Base-by-base conservation (phyloP, 225 moss, liverwort and hornwort genomes). In the Sphagnum tenellum region DNA sequence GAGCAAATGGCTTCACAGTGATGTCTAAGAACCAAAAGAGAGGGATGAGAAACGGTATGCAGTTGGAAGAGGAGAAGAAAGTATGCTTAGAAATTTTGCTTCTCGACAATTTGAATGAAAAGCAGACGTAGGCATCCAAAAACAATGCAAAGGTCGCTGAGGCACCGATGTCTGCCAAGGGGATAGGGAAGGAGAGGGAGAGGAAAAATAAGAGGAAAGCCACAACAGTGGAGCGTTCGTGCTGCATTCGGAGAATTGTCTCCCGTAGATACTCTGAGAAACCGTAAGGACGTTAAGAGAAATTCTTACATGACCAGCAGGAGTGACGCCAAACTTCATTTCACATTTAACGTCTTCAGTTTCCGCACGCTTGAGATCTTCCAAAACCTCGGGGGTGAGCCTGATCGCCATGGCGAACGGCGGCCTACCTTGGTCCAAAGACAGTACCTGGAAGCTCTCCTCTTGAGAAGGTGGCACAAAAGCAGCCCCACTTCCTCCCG, bases 361-460 rank as follows among this genome's bases (percentile, higher is more conserved):
- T 49, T 93, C 83, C 6, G 76, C 89, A 62, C 87, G 81, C 81
- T 90, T 93, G 54, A 98, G 72, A 56, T 84, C 88, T 66, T 78
- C 83, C 4, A 95, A 76, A 65, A 95, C 80, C 67, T 86, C 89
- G 2, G 94, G 91, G 51, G 94, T 88, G 47, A 95, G 79, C 12
- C 94, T 89, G 79, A 95, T 88, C 75, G 91, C 91, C 94, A 95
- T 95, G 4, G 89, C 94, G 66, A 83, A 91, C 47, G 86, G 80
- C 47, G 86, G 80, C 47, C 83, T 74, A 45, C 63, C 66, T 47
- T 60, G 74, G 46, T 68, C 72, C 60, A 77, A 71, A 48, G 86
- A 81, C 67, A 83, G 76, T 86, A 95, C 77, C 82, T 95, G 81
- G 53, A 91, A 95, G 64, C 72, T 82, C 68, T 95, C 94, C 60